Evolutionary conservation across 129 eudicot species (phyloP).

Genomic region (Rutidosis leptorrhynchoides): DNA sequence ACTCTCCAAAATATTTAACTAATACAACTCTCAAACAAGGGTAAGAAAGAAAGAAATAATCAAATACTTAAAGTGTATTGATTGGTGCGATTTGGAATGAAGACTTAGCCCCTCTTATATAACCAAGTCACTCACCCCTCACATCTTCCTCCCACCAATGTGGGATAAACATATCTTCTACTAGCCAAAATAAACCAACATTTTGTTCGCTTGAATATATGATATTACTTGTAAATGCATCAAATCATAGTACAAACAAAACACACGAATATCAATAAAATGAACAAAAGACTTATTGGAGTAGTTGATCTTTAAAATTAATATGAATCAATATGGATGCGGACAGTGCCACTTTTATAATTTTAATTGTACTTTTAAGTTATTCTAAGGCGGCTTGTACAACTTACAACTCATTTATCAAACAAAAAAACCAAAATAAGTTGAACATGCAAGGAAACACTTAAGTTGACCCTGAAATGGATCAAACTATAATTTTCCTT

Average conservation of each 20-base stretch:
- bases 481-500: constrained; percentile 11
- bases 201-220: neutral
- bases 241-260: neutral
- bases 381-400: constrained; percentile 27
- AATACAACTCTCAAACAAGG: no score
- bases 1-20: no score
- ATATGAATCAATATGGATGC: constrained; percentile 12
- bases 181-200: no score
- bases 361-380: neutral
- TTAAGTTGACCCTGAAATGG: constrained; percentile 19
- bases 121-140: no score
- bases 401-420: constrained; percentile 31
- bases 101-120: no score
- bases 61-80: no score
- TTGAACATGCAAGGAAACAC: constrained; percentile 20
- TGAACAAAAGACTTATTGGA: constrained; percentile 14
- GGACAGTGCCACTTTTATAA: constrained; percentile 19
- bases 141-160: no score
- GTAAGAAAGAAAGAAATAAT: no score
- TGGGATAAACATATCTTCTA: no score
- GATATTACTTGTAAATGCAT: constrained; percentile 8
- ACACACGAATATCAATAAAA: neutral
- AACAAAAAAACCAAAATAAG: neutral
- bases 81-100: no score
- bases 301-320: constrained; percentile 22